These are phyloP conservation scores for Anthostomella pinea DNA, from an alignment of 2,329 filamentous ascomycete species.

Conservation along the genomic window DNA sequence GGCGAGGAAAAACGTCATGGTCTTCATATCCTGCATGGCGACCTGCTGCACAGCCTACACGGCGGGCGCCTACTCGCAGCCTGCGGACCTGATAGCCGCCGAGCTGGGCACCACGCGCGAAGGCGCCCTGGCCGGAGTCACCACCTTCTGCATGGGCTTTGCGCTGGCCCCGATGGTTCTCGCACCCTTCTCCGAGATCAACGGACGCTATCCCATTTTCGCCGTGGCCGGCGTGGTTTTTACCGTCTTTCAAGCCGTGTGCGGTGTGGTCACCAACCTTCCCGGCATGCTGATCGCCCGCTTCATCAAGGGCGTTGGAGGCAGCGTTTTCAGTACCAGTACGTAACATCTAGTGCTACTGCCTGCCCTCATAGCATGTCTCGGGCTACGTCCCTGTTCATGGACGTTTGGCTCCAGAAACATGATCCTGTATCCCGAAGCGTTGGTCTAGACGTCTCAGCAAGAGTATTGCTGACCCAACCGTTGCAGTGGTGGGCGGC, in stretches of 20 bases:
- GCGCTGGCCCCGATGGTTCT: conserved; percentile 82
- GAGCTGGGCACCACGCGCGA: conserved; percentile 64
- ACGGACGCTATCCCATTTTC: conserved; percentile 82
- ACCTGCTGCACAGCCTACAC: conserved; percentile 78
- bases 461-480: too few species aligned
- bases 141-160: conserved; percentile 78
- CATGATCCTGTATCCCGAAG: too few species aligned
- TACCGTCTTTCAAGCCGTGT: conserved; percentile 67
- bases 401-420: too few species aligned
- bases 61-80: conserved; percentile 76
- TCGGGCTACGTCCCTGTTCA: too few species aligned
- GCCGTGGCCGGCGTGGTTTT: conserved; percentile 70
- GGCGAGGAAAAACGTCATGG: conserved; percentile 66
- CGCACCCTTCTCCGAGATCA: conserved; percentile 84
- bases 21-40: conserved; percentile 71
- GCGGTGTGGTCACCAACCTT: conserved; percentile 66
- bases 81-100: conserved; percentile 59
- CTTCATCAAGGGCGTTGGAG: conserved; percentile 75
- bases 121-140: conserved; percentile 73
- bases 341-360: too few species aligned
- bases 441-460: too few species aligned
- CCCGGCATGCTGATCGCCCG: conserved; percentile 73
- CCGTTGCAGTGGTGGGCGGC: conserved; percentile 92
- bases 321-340: conserved; percentile 78
- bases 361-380: too few species aligned